These are phyloP conservation scores for Hanseniaspora sp. DNA, from an alignment of 1,139 yeast species.

Conservation along the genomic window DNA sequence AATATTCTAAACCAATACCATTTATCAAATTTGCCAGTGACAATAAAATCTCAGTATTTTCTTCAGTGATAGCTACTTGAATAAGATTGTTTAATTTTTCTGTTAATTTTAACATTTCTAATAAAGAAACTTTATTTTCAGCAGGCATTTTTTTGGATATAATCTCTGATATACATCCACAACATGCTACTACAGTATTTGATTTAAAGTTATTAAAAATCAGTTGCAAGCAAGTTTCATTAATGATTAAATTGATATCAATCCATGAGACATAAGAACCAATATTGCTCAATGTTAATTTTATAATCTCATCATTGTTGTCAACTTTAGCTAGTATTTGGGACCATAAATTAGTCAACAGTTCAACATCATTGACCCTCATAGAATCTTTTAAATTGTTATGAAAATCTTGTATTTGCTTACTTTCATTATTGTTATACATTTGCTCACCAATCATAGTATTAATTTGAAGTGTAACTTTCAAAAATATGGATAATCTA, in stretches of 20 bases:
- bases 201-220: constrained; percentile 52
- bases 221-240: constrained; percentile 49
- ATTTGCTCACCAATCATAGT: constrained; percentile 89
- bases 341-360: constrained; percentile 61
- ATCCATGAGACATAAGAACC: constrained; percentile 94
- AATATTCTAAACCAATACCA: constrained; percentile 63
- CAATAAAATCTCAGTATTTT: constrained; percentile 59
- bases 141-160: constrained; percentile 88
- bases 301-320: constrained; percentile 20
- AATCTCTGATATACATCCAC: constrained; percentile 67
- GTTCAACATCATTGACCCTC: constrained; percentile 61
- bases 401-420: constrained; percentile 52
- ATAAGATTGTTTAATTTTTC: constrained; percentile 28
- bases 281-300: constrained; percentile 34
- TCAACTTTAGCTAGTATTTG: constrained; percentile 29
- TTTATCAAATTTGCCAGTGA: constrained; percentile 64
- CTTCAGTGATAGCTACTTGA: constrained; percentile 24
- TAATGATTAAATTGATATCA: constrained; percentile 70
- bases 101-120: constrained; percentile 58
- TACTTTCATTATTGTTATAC: constrained; percentile 46
- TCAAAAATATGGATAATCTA: constrained; percentile 35
- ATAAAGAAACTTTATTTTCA: constrained; percentile 66
- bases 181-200: constrained; percentile 47
- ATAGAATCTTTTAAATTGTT: constrained; percentile 68
- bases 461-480: constrained; percentile 67